Conservation (phyloP, 768 basidiomycete species). For the Infundibulicybe gibba region DNA sequence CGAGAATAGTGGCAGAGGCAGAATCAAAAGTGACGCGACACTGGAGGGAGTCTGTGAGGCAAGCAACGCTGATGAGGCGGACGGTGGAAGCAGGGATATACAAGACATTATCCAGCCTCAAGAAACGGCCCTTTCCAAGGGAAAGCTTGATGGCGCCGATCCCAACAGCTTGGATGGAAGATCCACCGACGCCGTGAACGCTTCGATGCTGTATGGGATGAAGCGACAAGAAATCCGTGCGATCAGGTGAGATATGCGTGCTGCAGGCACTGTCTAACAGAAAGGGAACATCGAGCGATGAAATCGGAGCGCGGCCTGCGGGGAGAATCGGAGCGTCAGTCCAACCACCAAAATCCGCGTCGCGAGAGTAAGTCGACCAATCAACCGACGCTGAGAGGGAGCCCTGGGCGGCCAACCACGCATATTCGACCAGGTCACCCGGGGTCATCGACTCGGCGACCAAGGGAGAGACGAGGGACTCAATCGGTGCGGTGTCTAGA, state of each 20-base stretch:
- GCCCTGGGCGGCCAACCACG: background rate
- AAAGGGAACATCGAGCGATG: slow-evolving; percentile 1
- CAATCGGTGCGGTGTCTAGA: background rate
- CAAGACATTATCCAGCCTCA: slow-evolving; percentile 6
- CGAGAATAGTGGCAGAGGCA: background rate
- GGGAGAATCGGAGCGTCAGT: background rate
- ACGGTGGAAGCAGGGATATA: slow-evolving; percentile 13
- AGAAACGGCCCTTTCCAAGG: background rate
- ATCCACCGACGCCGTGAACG: slow-evolving; percentile 12
- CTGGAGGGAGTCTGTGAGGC: slow-evolving; percentile 2
- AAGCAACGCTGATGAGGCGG: slow-evolving; percentile 12
- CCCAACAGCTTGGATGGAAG: slow-evolving; percentile 11
- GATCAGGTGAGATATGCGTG: slow-evolving; percentile 10
- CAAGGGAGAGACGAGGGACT: background rate
- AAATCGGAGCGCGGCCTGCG: background rate
- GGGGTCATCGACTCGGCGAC: background rate
- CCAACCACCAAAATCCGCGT: background rate
- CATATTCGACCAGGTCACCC: background rate
- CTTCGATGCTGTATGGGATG: slow-evolving; percentile 5
- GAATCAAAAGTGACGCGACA: slow-evolving; percentile 3
- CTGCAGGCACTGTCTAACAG: slow-evolving; percentile 6
- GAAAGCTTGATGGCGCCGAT: slow-evolving; percentile 7
- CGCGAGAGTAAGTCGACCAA: background rate
- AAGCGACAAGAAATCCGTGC: slow-evolving; percentile 9
- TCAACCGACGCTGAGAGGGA: background rate